Base-by-base conservation (phyloP, 495 filamentous ascomycete genomes). In the Aspergillus hancockii region DNA sequence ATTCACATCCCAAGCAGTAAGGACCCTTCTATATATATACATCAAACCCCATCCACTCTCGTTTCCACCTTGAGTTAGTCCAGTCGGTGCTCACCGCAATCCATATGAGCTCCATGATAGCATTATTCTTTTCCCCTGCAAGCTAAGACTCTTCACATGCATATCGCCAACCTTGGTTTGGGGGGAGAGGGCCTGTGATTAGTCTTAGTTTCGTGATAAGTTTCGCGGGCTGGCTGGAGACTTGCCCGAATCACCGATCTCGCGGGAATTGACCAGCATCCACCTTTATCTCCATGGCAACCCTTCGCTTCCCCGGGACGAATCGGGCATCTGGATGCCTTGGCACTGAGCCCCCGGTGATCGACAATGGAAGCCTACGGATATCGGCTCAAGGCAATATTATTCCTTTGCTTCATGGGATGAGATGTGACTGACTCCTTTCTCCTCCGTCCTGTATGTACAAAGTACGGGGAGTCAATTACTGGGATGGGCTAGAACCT, bases 251-350 rank as follows among this genome's bases (percentile, higher is more conserved):
- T 47, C 43, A 23, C 43, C 43, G 19, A 43, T 43, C 40, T 43
- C 40, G 16, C 19, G 62, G 64, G 52, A 61, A 59, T 49, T 57
- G 53, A 64, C 47, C 52, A 58, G 47, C 40, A 54, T 47, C 19
- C 10, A 46, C 28, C 54, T 43, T 25, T 14, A 61, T 70, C 65
- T 10, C 65, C 63, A 70, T 70, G 55, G 65, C 67, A 70, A 70
- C 67, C n/a, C 55, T 40, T 28, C 45, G 18, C 40, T 36, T 46
- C 30, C 43, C 64, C 67, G 67, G 67, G 65, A 59, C 57, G 55
- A 64, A 68, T 66, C 65, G 67, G 65, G 52, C 45, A 61, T 60
- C 54, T 62, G 57, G 57, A 50, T 61, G 63, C 45, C 60, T 65
- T 61, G 58, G 59, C 58, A 52, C 55, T 49, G 59, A 70, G 55